Base-by-base conservation (phyloP, 257 asterid genomes). In the Coffea eugenioides region DNA sequence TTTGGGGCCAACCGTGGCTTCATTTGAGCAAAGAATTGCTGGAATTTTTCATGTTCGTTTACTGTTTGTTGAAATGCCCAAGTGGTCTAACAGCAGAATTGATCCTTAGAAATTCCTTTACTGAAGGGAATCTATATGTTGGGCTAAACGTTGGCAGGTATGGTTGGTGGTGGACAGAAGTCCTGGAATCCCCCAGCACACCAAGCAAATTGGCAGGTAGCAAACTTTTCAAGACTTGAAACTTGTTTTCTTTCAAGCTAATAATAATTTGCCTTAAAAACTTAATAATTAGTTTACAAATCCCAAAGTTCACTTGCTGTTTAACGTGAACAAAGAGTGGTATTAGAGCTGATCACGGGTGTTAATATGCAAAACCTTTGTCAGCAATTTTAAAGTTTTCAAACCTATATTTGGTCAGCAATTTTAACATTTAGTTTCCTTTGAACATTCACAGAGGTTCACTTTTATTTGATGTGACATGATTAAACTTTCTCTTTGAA, bases 171-270 rank as follows among this genome's bases (percentile, higher is more conserved):
- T 78, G 88, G 84, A 77, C 95, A 82, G 73, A 91, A 82, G 67
- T 56, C 88, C 76, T 87, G 85, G 85, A 72, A 65, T 82, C 77
- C 88, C 77, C 73, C 85, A 78, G 86, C 87, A 72, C 84, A 74
- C 81, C 93, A 83, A 82, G 81, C 81, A 79, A 88, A 83, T 83
- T 89, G 88, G 94, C 94, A 90, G 90, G 93, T 85, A 79, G 74
- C 46, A 41, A 62, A 56, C 59, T 56, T 23, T 68, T 59, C 54
- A 67, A 39, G 3, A 3, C 52, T 65, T 23, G 21, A 3, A 31
- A 23, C 59, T n/a, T 23, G 4, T 14, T 18, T 59, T 66, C 8
- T n/a, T 20, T 15, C 7, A n/a, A 20, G 52, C 69, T n/a, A n/a
- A n/a, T 12, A 73, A 4, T 14, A 69, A 4, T 68, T 27, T 67